Base-by-base conservation (phyloP, 148 eudicot genomes). In the Persicaria maculosa region DNA sequence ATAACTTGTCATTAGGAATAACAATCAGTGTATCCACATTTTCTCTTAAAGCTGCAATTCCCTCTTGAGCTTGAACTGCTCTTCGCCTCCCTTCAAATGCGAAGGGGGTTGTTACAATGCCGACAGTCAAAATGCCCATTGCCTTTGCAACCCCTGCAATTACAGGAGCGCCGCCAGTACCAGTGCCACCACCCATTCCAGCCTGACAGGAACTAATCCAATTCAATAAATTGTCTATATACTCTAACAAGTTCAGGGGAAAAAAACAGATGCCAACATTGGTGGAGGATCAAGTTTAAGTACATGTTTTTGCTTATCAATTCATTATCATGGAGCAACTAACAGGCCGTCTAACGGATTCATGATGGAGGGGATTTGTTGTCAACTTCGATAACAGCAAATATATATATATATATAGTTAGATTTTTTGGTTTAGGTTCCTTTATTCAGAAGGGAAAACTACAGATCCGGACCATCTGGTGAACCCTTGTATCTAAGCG, bases 121-220 rank as follows among this genome's bases (percentile, higher is more conserved):
- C 99, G 77, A 96, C 99, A 20, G 99, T 96, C 83, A 96, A 88
- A 76, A 92, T 87, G 22, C 99, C 99, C 97, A 92, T 89, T 68
- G 97, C 78, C 80, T 92, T 96, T 77, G 99, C 94, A 79, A 90
- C 72, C 67, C 94, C 94, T 70, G 99, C 99, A 74, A 96, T 90
- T 72, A 92, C 78, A 67, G 99, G 99, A 47, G 97, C 97, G 17
- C 86, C 99, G 75, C 99, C 99, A 47, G 99, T 92, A 57, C 99
- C 99, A 22, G 99, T 96, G 70, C 99, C 99, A 77, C 99, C 99
- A 79, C 99, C 99, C 99, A 96, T 96, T 69, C 99, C 99, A 74
- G 97, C 99, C 97, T 95, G 93, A 65, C 46, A 65, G 9, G 8
- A 40, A 65, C 46, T 64, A 64, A 64, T 65, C 47, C 19, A 65